phyloP scores from a whole-genome alignment of 352 stramenopile species.

The Phytopythium kandeliae region DNA sequence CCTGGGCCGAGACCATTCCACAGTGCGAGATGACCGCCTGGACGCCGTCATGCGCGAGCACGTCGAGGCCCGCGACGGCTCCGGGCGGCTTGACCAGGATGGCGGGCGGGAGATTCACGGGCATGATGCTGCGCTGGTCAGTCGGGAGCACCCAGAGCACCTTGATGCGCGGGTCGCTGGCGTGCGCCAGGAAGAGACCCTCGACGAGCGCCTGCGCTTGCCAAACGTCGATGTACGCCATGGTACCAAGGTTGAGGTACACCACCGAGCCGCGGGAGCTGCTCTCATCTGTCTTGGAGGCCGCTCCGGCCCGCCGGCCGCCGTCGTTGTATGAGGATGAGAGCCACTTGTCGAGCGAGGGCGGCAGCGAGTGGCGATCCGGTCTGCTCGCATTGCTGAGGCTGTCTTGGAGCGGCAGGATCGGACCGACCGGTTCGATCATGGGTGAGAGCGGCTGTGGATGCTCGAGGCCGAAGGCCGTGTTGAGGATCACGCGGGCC shows the following conservation, averaged over 20 bases:
- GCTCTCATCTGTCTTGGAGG: background rate
- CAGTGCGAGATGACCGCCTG: conserved; percentile 83
- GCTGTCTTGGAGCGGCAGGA: conserved; percentile 42
- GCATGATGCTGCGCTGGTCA: conserved; percentile 65
- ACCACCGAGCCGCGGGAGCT: conserved; percentile 22
- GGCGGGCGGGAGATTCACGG: conserved; percentile 36
- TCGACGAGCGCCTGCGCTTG: conserved; percentile 71
- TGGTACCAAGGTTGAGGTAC: conserved; percentile 73
- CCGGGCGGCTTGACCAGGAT: conserved; percentile 64
- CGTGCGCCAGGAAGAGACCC: conserved; percentile 37
- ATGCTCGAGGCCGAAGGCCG: conserved; percentile 83
- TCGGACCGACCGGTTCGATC: conserved; percentile 68
- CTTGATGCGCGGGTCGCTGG: conserved; percentile 38
- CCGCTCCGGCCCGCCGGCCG: background rate
- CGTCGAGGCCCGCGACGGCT: conserved; percentile 50
- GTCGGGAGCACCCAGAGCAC: conserved; percentile 76
- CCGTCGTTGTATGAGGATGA: conserved; percentile 3
- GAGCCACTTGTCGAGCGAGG: conserved; percentile 36
- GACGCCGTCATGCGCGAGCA: conserved; percentile 55
- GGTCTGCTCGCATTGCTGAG: conserved; percentile 23
- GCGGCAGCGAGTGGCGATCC: conserved; percentile 20
- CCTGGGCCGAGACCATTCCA: conserved; percentile 79
- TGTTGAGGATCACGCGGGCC: conserved; percentile 82
- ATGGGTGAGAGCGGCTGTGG: conserved; percentile 70
- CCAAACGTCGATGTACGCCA: conserved; percentile 79